Conservation (phyloP, 1,284 basidiomycete species). For the Sphagnurus paluster region DNA sequence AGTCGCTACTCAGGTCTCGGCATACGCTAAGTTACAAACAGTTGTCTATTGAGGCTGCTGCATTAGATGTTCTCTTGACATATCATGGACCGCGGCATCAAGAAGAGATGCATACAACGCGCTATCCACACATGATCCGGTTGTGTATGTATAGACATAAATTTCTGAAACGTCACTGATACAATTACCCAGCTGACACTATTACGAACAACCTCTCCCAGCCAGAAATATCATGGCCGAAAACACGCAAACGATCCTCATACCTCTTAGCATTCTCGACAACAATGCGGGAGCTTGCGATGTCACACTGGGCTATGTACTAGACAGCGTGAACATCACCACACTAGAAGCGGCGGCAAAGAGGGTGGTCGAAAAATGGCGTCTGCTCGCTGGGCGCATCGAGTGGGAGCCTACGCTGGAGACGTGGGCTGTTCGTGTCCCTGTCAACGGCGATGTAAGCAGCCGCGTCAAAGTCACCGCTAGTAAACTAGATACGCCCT, state of each 20-base stretch:
- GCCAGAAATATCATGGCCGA: too few relatives aligned
- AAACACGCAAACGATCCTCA: neutral
- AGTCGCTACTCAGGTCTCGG: too few relatives aligned
- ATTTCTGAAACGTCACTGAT: too few relatives aligned
- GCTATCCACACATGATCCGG: too few relatives aligned
- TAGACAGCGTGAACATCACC: neutral
- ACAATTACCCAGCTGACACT: too few relatives aligned
- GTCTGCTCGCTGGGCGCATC: slow-evolving; percentile 3
- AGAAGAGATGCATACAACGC: too few relatives aligned
- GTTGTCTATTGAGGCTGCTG: too few relatives aligned
- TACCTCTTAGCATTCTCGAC: slow-evolving; percentile 4
- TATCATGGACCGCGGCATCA: too few relatives aligned
- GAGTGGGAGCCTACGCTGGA: neutral
- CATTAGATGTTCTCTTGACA: too few relatives aligned
- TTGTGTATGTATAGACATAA: too few relatives aligned
- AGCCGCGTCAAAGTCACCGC: slow-evolving; percentile 1
- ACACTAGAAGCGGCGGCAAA: neutral
- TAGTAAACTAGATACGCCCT: neutral
- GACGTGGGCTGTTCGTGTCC: slow-evolving; percentile 3
- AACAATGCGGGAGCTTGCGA: neutral
- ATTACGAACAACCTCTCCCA: too few relatives aligned
- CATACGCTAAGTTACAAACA: too few relatives aligned
- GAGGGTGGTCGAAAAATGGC: slow-evolving; percentile 3
- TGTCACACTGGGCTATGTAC: slow-evolving; percentile 3
- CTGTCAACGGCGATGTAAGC: neutral